A percentile compares a stretch with the other conserved stretches of the same genome.
These are phyloP conservation scores for Graphilbum fragrans DNA, from an alignment of 2,329 filamentous ascomycete genomes.

Conservation along the genomic window DNA sequence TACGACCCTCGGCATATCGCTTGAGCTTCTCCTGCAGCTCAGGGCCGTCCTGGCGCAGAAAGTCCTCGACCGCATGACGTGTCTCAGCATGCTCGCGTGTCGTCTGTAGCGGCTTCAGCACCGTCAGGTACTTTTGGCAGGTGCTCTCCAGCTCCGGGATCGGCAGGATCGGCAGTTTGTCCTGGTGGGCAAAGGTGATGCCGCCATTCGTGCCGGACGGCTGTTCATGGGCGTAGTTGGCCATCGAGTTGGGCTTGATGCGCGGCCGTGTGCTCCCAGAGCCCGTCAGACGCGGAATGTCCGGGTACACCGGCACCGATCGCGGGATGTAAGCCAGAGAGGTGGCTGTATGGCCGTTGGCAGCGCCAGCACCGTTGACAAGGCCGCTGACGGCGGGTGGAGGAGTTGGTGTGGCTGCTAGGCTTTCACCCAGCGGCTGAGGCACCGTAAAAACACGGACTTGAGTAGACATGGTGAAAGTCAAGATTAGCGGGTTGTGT, in stretches of 20 bases:
- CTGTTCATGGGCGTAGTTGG: constrained; percentile 30
- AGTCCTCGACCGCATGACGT: constrained; percentile 67
- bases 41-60: constrained; percentile 68
- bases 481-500: constrained; percentile 25
- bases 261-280: constrained; percentile 6
- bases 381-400: constrained; percentile 4
- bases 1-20: constrained; percentile 79
- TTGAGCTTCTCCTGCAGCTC: constrained; percentile 80
- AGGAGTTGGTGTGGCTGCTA: constrained; percentile 31
- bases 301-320: constrained; percentile 21
- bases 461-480: constrained; percentile 44
- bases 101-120: constrained; percentile 70
- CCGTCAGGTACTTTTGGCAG: constrained; percentile 66
- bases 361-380: no score
- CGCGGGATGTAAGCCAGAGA: constrained; percentile 24
- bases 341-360: no score
- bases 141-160: constrained; percentile 79
- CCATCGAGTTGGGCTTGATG: constrained; percentile 11
- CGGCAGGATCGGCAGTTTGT: constrained; percentile 79
- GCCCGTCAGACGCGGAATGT: constrained; percentile 19
- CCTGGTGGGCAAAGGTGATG: constrained; percentile 81
- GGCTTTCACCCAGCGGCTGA: constrained; percentile 58
- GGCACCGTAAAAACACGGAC: constrained; percentile 58
- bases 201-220: constrained; percentile 48
- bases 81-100: constrained; percentile 75